phyloP scores from a whole-genome alignment of 208 protist species.

The Leishmania martiniquensis region DNA sequence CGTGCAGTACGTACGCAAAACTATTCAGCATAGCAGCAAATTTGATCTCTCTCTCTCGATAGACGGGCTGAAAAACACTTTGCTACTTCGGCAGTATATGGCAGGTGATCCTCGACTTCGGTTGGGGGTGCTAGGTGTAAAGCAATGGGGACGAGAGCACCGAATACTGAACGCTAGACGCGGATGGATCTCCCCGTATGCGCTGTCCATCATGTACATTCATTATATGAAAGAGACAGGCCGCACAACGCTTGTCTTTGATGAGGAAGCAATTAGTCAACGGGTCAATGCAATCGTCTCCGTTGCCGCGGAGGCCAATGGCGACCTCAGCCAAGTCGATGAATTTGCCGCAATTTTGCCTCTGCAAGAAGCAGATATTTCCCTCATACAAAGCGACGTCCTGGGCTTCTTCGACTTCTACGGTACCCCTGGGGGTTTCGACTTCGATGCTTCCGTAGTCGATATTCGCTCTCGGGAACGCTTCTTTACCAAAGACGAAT shows the following conservation, averaged over 20 bases:
- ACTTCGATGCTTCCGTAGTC: slow-evolving; percentile 76
- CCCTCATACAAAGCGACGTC: slow-evolving; percentile 48
- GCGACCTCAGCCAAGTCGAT: slow-evolving; percentile 14
- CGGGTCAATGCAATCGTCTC: slow-evolving; percentile 24
- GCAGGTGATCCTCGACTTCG: slow-evolving; percentile 55
- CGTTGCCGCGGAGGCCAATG: neutral
- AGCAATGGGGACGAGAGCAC: slow-evolving; percentile 70
- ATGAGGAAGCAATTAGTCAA: slow-evolving; percentile 41
- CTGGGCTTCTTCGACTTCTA: slow-evolving; percentile 69
- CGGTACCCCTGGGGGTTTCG: slow-evolving; percentile 43
- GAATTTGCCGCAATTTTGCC: slow-evolving; percentile 39
- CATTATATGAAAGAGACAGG: slow-evolving; percentile 61
- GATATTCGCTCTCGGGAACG: slow-evolving; percentile 59
- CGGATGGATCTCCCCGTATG: slow-evolving; percentile 88
- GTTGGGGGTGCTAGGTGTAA: slow-evolving; percentile 50
- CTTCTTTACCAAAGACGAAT: slow-evolving; percentile 57
- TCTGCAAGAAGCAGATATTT: slow-evolving; percentile 28
- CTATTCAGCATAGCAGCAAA: slow-evolving; percentile 9
- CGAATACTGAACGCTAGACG: slow-evolving; percentile 70
- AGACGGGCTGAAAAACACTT: slow-evolving; percentile 70
- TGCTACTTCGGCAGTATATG: slow-evolving; percentile 76
- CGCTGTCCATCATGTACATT: slow-evolving; percentile 84
- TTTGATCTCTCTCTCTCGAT: slow-evolving; percentile 86
- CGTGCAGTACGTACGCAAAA: slow-evolving; percentile 39
- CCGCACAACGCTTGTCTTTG: slow-evolving; percentile 26